Evolutionary conservation across 257 asterid genomes (phyloP).

Genomic region (Rauvolfia tetraphylla): DNA sequence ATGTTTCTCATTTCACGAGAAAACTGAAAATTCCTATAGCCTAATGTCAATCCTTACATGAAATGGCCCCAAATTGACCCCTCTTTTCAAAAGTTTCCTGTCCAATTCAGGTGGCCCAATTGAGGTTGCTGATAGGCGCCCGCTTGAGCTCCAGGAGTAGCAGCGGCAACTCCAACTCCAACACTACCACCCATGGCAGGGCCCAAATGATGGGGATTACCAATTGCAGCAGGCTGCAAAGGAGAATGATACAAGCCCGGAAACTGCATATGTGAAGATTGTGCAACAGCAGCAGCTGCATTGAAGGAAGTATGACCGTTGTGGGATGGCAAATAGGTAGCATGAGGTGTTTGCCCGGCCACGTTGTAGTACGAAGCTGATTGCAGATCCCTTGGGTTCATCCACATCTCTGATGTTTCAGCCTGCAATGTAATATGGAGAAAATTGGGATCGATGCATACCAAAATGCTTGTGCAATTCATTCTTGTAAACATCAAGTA

Average conservation of each 20-base stretch:
- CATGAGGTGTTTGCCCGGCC: slow-evolving; percentile 83
- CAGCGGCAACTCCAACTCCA: slow-evolving; percentile 74
- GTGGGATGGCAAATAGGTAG: slow-evolving; percentile 77
- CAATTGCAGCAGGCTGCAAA: slow-evolving; percentile 59
- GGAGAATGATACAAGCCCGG: slow-evolving; percentile 76
- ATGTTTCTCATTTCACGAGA: slow-evolving; percentile 29
- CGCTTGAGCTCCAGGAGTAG: slow-evolving; percentile 76
- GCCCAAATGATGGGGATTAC: slow-evolving; percentile 79
- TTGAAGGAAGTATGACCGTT: slow-evolving; percentile 75
- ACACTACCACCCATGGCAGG: slow-evolving; percentile 70
- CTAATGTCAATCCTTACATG: slow-evolving; percentile 26
- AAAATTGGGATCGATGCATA: neutral
- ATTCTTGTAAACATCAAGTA: no score
- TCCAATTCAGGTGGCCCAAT: slow-evolving; percentile 83
- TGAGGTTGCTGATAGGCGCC: slow-evolving; percentile 93
- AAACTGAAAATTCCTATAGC: slow-evolving; percentile 46
- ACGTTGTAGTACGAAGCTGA: slow-evolving; percentile 79
- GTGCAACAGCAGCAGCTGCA: slow-evolving; percentile 63
- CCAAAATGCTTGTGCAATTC: neutral
- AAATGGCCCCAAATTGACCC: slow-evolving; percentile 23
- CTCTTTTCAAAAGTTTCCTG: slow-evolving; percentile 62
- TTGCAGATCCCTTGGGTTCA: slow-evolving; percentile 83
- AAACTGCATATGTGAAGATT: slow-evolving; percentile 91
- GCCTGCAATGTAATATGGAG: slow-evolving; percentile 42
- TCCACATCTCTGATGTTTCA: slow-evolving; percentile 95